Conservation (phyloP, 2,329 filamentous ascomycete species). For the Epichloe baconii region DNA sequence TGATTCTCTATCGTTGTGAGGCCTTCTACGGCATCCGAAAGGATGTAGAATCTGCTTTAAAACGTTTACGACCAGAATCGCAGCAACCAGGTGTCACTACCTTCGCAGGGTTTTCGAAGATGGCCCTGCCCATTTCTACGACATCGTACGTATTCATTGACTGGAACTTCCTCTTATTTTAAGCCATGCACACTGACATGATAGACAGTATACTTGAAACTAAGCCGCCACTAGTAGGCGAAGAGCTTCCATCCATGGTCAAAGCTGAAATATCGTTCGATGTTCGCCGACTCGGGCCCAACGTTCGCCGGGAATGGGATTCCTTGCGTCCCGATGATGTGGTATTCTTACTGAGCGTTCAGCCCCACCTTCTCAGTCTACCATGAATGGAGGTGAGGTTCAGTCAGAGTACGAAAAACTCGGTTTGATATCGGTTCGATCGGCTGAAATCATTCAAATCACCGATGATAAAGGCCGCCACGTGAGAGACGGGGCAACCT, state of each 20-base stretch:
- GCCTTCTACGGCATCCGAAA: conserved; percentile 88
- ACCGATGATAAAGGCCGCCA: conserved; percentile 72
- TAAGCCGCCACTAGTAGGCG: conserved; percentile 69
- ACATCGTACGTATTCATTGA: conserved; percentile 40
- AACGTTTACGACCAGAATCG: conserved; percentile 59
- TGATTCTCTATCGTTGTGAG: conserved; percentile 79
- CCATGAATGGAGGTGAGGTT: conserved; percentile 36
- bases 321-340: conserved; percentile 75
- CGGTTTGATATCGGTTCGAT: conserved; percentile 58
- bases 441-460: conserved; percentile 75
- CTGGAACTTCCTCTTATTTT: neutral
- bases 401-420: conserved; percentile 42
- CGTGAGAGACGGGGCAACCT: conserved; percentile 46
- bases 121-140: conserved; percentile 79
- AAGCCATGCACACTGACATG: neutral
- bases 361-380: conserved; percentile 42
- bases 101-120: conserved; percentile 79
- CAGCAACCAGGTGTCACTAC: conserved; percentile 50
- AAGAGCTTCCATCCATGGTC: conserved; percentile 69
- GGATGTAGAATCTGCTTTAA: conserved; percentile 73
- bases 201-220: conserved; percentile 59
- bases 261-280: conserved; percentile 79
- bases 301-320: conserved; percentile 79
- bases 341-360: conserved; percentile 71
- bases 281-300: conserved; percentile 63